These are phyloP conservation scores for Pezicula rhizophila DNA, from an alignment of 2,329 filamentous ascomycete genomes.

Conservation along the genomic window DNA sequence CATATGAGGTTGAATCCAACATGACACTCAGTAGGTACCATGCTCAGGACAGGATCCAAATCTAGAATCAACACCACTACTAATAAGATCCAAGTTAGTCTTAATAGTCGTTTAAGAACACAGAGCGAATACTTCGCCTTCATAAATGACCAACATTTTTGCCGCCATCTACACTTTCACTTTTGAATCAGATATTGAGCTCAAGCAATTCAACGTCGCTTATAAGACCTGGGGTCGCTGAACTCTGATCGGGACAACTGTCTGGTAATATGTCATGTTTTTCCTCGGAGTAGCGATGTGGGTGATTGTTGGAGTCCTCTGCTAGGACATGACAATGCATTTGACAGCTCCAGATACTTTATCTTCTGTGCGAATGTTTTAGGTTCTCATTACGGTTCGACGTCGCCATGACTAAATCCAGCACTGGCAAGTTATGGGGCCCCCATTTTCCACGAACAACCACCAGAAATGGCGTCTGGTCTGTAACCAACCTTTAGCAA, in stretches of 20 bases:
- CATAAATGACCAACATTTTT: constrained; percentile 56
- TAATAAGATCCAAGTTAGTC: no score
- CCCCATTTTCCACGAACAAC: constrained; percentile 93
- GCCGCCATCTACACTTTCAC: constrained; percentile 79
- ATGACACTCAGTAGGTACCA: no score
- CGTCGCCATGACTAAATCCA: constrained; percentile 72
- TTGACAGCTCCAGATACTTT: constrained; percentile 75
- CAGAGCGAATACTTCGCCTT: constrained; percentile 15
- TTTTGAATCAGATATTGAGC: constrained; percentile 78
- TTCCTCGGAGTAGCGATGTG: constrained; percentile 77
- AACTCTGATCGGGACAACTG: constrained; percentile 53
- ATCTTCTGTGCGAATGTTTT: constrained; percentile 77
- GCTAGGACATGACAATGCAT: constrained; percentile 68
- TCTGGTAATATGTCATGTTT: constrained; percentile 71
- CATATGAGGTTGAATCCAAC: no score
- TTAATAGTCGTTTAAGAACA: no score
- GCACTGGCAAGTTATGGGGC: constrained; percentile 69
- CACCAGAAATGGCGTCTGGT: constrained; percentile 89
- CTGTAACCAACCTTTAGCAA: constrained; percentile 29
- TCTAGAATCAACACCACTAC: no score
- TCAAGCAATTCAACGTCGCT: constrained; percentile 67
- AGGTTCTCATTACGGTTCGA: constrained; percentile 74
- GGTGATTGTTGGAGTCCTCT: constrained; percentile 81
- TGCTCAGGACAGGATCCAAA: no score
- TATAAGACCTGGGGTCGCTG: constrained; percentile 57